phyloP scores from a whole-genome alignment of 2,329 filamentous ascomycete genomes.

The Exophiala sp. region DNA sequence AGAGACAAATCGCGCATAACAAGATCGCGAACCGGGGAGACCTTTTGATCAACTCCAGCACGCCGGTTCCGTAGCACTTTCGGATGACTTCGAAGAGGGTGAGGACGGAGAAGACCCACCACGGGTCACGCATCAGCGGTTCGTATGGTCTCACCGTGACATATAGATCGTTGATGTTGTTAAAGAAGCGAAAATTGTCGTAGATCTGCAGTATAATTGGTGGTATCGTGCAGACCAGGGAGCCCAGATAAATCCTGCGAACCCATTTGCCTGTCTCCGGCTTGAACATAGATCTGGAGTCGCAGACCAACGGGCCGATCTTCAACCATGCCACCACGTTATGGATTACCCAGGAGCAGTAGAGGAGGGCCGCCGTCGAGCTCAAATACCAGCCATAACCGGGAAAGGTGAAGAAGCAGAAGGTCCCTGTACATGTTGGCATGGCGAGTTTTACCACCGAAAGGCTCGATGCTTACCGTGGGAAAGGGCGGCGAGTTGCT shows the following conservation, averaged over 20 bases:
- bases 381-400: conserved; percentile 60
- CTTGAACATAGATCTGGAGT: conserved; percentile 43
- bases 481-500: conserved; percentile 23
- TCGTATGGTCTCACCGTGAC: conserved; percentile 53
- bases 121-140: conserved; percentile 57
- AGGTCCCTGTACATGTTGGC: conserved; percentile 13
- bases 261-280: conserved; percentile 24
- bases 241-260: conserved; percentile 48
- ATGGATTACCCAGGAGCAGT: conserved; percentile 58
- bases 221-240: conserved; percentile 53
- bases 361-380: conserved; percentile 54
- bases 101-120: conserved; percentile 60
- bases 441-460: too few relatives aligned
- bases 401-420: conserved; percentile 50
- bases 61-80: conserved; percentile 50
- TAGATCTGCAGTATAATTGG: conserved; percentile 62
- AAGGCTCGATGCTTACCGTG: conserved; percentile 14
- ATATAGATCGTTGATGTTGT: conserved; percentile 50
- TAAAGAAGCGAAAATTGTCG: conserved; percentile 61
- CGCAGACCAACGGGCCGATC: conserved; percentile 54
- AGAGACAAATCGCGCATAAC: conserved; percentile 54
- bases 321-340: conserved; percentile 65
- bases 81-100: conserved; percentile 55
- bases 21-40: conserved; percentile 61
- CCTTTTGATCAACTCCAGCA: conserved; percentile 52